Base-by-base conservation (phyloP, 441 rosid genomes). In the Arabidopsis hybrid region DNA sequence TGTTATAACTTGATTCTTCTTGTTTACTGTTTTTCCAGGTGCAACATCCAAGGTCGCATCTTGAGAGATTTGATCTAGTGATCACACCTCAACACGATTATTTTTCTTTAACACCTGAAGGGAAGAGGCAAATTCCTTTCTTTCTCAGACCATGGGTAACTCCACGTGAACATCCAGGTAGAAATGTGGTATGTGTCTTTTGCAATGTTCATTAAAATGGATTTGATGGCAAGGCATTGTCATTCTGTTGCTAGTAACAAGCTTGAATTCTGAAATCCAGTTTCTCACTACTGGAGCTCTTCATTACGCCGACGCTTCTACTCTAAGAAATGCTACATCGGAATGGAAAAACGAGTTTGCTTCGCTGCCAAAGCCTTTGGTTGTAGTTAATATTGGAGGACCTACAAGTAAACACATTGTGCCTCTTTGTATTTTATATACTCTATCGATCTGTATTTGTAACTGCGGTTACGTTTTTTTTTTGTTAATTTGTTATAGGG, bases 221-320 rank as follows among this genome's bases (percentile, higher is more conserved):
- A 14, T n/a, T 42, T 14, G 58, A n/a, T 11, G 32, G 7, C 29
- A 31, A 16, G 35, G 6, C 31, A 21, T 14, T 75, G 42, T 45
- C 38, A 53, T 18, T 3, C 4, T 60, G 21, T 45, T 55, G 14
- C 51, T 76, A 38, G 71, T 80, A 43, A 82, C 68, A 53, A 55
- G 47, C 77, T 63, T 61, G 35, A 40, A 59, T 58, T 60, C 61
- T 62, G 56, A 32, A 61, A 65, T 18, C 64, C 76, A 89, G 93
- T 76, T 89, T 82, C 87, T 89, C 40, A 87, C 91, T 6, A 81
- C 85, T 14, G 94, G 94, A 36, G 91, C 93, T 58, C 90, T 89
- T 61, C 91, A 89, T 77, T 88, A 75, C 46, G 81, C 81, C 42
- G 90, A 85, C 61, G 57, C 84, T 39, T 76, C 84, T 67, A 72